phyloP scores from a whole-genome alignment of 2,329 filamentous ascomycete species.

The Xylariaceae sp. region DNA sequence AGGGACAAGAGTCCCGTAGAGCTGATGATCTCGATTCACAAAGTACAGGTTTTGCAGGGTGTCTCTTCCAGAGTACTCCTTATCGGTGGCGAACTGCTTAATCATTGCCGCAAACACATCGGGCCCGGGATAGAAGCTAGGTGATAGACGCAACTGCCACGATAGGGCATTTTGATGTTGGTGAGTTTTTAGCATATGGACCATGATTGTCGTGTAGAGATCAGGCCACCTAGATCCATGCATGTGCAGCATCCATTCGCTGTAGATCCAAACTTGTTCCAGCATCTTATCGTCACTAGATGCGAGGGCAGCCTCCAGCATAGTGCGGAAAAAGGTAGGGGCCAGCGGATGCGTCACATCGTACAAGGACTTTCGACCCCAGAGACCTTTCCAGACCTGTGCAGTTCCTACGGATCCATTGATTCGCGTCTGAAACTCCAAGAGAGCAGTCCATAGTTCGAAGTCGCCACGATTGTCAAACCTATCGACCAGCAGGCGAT shows the following conservation, averaged over 20 bases:
- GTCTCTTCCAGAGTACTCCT: conserved; percentile 34
- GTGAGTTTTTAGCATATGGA: conserved; percentile 38
- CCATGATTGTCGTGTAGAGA: conserved; percentile 46
- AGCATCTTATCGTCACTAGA: conserved; percentile 30
- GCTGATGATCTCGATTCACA: conserved; percentile 36
- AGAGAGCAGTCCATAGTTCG: conserved; percentile 28
- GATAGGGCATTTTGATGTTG: conserved; percentile 37
- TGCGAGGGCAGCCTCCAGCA: conserved; percentile 32
- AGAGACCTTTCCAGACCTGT: conserved; percentile 29
- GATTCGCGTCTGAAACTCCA: conserved; percentile 30
- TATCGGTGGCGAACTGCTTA: conserved; percentile 37
- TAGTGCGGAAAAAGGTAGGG: conserved; percentile 27
- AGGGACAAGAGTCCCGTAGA: conserved; percentile 53
- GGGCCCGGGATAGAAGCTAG: conserved; percentile 39
- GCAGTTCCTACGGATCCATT: conserved; percentile 26
- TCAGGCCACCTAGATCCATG: conserved; percentile 45
- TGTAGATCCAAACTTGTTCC: conserved; percentile 35
- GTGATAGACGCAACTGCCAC: conserved; percentile 46
- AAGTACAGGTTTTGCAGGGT: conserved; percentile 44
- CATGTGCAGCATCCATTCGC: conserved; percentile 39
- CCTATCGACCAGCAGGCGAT: conserved; percentile 25
- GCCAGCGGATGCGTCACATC: conserved; percentile 23
- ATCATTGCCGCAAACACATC: conserved; percentile 41
- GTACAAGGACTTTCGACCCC: conserved; percentile 30
- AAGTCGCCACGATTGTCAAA: conserved; percentile 26